phyloP scores from a whole-genome alignment of 306 rosid species.

The Fragaria ananassa region DNA sequence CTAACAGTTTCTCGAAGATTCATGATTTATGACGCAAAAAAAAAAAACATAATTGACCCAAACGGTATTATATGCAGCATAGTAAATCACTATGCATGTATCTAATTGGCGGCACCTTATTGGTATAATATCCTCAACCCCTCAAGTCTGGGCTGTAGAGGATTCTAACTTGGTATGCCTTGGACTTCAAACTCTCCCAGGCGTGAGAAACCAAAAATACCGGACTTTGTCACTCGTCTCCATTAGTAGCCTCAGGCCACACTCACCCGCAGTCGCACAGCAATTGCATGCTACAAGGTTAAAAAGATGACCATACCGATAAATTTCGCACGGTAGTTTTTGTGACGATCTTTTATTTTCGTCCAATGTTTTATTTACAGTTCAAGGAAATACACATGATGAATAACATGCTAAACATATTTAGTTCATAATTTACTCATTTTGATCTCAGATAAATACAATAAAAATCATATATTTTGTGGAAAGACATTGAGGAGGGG shows the following conservation, averaged over 20 bases:
- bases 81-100: neutral
- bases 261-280: neutral
- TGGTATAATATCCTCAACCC: neutral
- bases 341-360: no score
- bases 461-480: no score
- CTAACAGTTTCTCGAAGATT: neutral
- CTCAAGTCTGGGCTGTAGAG: neutral
- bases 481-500: no score
- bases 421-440: neutral
- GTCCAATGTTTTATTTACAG: neutral
- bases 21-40: neutral
- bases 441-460: neutral
- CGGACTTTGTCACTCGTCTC: conserved; percentile 2
- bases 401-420: no score
- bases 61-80: neutral
- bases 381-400: no score
- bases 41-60: neutral
- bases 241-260: neutral
- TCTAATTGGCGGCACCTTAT: neutral
- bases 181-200: neutral
- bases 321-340: neutral
- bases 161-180: neutral
- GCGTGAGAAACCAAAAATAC: conserved; percentile 7
- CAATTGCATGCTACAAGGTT: neutral
- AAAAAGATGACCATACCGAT: neutral